Base-by-base conservation (phyloP, 257 asterid species). In the Schizonepeta tenuifolia region DNA sequence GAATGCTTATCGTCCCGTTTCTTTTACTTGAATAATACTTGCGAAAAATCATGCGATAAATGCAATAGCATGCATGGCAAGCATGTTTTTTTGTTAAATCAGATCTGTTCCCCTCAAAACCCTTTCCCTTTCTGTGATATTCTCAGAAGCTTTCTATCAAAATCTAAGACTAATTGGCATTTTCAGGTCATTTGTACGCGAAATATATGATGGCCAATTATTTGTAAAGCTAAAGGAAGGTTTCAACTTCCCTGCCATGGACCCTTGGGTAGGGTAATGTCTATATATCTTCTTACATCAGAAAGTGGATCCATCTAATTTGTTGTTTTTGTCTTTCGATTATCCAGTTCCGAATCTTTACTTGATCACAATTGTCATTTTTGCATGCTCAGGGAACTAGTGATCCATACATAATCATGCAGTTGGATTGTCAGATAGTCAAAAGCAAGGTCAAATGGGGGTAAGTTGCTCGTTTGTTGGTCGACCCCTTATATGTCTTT, bases 371-470 rank as follows among this genome's bases (percentile, higher is more conserved):
- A 46, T 13, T 20, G 40, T 28, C 24, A 47, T 46, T 77, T 21
- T 76, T 68, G 69, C 81, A 11, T 59, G 82, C 64, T 41, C 86
- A 95, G 99, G 99, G 99, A 79, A 92, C 98, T 57, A 95, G 99
- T 75, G 98, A 95, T 87, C 99, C 99, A 36, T 95, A 95, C 75
- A 97, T 90, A 69, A 85, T 95, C 73, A 57, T 90, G 78, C 91
- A 92, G 73, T 79, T 95, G 84, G 91, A 92, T 60, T 70, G 89
- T 80, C 97, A 90, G 86, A 84, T 76, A 65, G 88, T 79, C 77
- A 92, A 88, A 83, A 95, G 97, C 91, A 88, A 90, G 79, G 85
- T 89, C 50, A 95, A 90, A 76, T 95, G 99, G 98, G 99, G 96
- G 99, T 95, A 88, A 84, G 95, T 80, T 75, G 67, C 79, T 69